These are phyloP conservation scores for Coccomyxa sp. DNA, from an alignment of 139 green algal genomes.

Conservation along the genomic window DNA sequence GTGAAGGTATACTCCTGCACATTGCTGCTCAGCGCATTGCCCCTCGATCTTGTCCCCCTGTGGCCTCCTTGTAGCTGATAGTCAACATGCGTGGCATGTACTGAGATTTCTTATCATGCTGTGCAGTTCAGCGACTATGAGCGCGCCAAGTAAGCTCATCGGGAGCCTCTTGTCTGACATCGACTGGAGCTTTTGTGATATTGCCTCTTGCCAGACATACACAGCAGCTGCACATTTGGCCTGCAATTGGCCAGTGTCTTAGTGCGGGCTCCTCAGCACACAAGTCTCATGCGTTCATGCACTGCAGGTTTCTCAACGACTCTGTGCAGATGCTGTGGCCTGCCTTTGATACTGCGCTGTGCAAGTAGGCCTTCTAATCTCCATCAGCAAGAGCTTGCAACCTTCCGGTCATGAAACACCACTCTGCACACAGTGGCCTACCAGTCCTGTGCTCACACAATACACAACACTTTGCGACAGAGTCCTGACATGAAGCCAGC, in stretches of 20 bases:
- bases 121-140: slow-evolving; percentile 10
- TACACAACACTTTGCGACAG: too few relatives aligned
- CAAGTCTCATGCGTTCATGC: slow-evolving; percentile 7
- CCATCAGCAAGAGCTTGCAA: too few relatives aligned
- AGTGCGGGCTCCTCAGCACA: not conserved
- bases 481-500: not conserved
- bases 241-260: too few relatives aligned
- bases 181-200: too few relatives aligned
- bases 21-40: too few relatives aligned
- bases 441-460: too few relatives aligned
- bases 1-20: too few relatives aligned
- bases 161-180: not conserved
- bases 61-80: too few relatives aligned
- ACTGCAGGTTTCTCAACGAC: slow-evolving; percentile 13
- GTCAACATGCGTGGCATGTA: not conserved
- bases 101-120: not conserved
- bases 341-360: slow-evolving; percentile 21
- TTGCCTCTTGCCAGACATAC: too few relatives aligned
- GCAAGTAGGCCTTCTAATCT: not conserved
- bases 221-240: too few relatives aligned
- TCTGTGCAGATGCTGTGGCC: slow-evolving; percentile 22
- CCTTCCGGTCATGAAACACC: too few relatives aligned
- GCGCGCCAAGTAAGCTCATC: not conserved
- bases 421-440: not conserved
- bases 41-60: too few relatives aligned